These are phyloP conservation scores for Erodium chrysanthum DNA, from an alignment of 441 rosid genomes.

Conservation along the genomic window DNA sequence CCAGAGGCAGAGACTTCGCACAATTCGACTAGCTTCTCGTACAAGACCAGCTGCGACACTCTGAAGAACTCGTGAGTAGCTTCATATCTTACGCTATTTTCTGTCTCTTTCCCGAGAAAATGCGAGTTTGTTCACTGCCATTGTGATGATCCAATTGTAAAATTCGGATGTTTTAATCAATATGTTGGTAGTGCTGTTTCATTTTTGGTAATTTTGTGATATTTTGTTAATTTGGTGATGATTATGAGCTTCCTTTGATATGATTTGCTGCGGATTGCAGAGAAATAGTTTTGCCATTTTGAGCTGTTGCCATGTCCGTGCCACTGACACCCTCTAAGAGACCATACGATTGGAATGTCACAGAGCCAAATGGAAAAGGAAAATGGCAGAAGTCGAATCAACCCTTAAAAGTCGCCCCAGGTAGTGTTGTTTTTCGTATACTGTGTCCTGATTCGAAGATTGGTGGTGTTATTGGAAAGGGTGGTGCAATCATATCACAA, in stretches of 20 bases:
- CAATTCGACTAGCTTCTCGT: background rate
- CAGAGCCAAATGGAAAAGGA: conserved; percentile 40
- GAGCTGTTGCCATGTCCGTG: conserved; percentile 31
- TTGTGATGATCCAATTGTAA: background rate
- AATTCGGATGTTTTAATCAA: background rate
- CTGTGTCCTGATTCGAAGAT: conserved; percentile 39
- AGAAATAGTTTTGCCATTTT: conserved; percentile 10
- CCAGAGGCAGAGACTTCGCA: background rate
- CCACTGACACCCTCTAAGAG: conserved; percentile 54
- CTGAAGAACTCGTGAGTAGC: background rate
- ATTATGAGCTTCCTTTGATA: background rate
- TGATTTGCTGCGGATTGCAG: background rate
- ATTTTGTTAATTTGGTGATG: background rate
- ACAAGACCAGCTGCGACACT: background rate
- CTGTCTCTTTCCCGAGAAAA: background rate
- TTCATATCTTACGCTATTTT: background rate
- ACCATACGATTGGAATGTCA: conserved; percentile 28
- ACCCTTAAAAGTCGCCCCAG: conserved; percentile 20
- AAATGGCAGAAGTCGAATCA: conserved; percentile 38
- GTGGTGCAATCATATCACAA: conserved; percentile 33
- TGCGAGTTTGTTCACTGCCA: background rate
- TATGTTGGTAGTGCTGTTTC: background rate
- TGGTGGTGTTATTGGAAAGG: conserved; percentile 34
- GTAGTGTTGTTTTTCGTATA: conserved; percentile 30
- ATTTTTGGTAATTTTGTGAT: background rate